A percentile compares a stretch with the other conserved stretches of the same genome.
Conservation (phyloP, 1,139 yeast genomes). For the Suhomyces anneliseae region DNA sequence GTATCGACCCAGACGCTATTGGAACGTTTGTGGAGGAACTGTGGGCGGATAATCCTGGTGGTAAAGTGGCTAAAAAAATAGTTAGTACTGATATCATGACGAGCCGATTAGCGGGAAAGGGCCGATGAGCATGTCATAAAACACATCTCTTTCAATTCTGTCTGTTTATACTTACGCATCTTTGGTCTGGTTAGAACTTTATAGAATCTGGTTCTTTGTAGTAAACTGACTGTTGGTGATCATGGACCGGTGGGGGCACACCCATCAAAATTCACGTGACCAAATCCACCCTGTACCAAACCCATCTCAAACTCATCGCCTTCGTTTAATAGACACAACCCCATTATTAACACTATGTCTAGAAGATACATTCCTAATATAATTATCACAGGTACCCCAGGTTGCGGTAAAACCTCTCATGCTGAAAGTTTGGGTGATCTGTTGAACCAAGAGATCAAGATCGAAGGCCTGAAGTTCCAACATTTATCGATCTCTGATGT, state of each 20-base stretch:
- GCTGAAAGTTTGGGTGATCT: conserved; percentile 60
- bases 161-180: conserved; percentile 3
- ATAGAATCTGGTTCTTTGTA: neutral
- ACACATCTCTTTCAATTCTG: too few species aligned
- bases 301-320: neutral
- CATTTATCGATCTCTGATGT: conserved; percentile 76
- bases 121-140: neutral
- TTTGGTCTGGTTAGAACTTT: neutral
- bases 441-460: conserved; percentile 24
- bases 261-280: neutral
- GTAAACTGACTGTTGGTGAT: neutral
- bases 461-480: conserved; percentile 40
- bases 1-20: conserved; percentile 2
- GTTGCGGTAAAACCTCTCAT: conserved; percentile 93
- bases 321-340: neutral
- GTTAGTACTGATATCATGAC: conserved; percentile 6
- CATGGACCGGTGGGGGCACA: neutral
- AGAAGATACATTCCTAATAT: conserved; percentile 68
- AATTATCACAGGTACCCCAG: conserved; percentile 94
- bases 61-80: conserved; percentile 23
- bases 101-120: neutral
- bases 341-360: conserved; percentile 20
- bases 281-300: neutral
- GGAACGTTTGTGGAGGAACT: conserved; percentile 8
- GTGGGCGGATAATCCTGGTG: conserved; percentile 31